These are phyloP conservation scores for Calocybe cyanea DNA, from an alignment of 768 basidiomycete species.

Conservation along the genomic window DNA sequence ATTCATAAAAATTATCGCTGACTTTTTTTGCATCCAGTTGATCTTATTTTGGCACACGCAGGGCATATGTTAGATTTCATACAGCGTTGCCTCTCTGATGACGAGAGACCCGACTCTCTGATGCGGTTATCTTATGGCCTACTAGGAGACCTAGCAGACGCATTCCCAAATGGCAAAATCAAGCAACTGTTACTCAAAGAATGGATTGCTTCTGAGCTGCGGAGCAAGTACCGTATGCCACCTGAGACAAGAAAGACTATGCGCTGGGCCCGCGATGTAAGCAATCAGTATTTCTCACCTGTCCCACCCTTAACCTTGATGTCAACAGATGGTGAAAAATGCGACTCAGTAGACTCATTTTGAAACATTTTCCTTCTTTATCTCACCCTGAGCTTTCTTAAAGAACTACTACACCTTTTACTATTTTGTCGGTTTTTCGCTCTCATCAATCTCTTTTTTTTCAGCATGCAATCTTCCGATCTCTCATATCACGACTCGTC, in stretches of 20 bases:
- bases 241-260: slow-evolving; percentile 83
- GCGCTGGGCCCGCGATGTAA: slow-evolving; percentile 91
- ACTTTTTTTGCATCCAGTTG: slow-evolving; percentile 25
- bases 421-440: slow-evolving; percentile 17
- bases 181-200: slow-evolving; percentile 74
- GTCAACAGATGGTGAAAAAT: slow-evolving; percentile 66
- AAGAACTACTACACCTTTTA: slow-evolving; percentile 23
- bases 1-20: slow-evolving; percentile 8
- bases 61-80: slow-evolving; percentile 76
- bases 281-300: slow-evolving; percentile 17
- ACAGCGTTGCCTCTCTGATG: slow-evolving; percentile 71
- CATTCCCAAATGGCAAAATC: slow-evolving; percentile 77
- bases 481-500: slow-evolving; percentile 23
- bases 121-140: slow-evolving; percentile 78
- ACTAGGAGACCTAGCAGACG: slow-evolving; percentile 89
- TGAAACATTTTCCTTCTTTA: slow-evolving; percentile 13
- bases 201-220: slow-evolving; percentile 75
- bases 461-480: slow-evolving; percentile 48
- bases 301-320: neutral
- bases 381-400: slow-evolving; percentile 14
- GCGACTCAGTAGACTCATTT: slow-evolving; percentile 62
- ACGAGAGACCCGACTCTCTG: slow-evolving; percentile 78
- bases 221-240: slow-evolving; percentile 69
- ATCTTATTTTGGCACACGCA: slow-evolving; percentile 66
- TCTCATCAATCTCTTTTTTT: slow-evolving; percentile 27